These are phyloP conservation scores for Peterozyma xylosa DNA, from an alignment of 805 yeast genomes.

Conservation along the genomic window DNA sequence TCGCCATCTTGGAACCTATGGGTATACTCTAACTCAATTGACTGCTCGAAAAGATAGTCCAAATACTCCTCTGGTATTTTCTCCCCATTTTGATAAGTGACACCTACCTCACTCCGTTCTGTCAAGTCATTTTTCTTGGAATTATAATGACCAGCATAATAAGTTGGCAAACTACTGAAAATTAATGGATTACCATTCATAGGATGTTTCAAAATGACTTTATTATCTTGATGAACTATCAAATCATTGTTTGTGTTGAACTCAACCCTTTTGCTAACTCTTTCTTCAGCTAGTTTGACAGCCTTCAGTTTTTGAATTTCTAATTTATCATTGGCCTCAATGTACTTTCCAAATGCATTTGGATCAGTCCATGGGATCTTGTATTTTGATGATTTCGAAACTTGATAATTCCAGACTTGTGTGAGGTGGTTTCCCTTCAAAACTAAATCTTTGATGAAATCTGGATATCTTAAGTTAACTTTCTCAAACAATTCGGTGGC, in stretches of 20 bases:
- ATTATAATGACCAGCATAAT: conserved; percentile 7
- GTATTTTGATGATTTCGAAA: too few relatives aligned
- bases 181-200: conserved; percentile 11
- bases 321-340: too few relatives aligned
- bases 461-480: conserved; percentile 15
- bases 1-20: conserved; percentile 17
- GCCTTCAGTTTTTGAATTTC: too few relatives aligned
- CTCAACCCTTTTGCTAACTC: too few relatives aligned
- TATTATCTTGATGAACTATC: conserved; percentile 9
- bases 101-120: background rate
- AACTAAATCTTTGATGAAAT: conserved; percentile 12
- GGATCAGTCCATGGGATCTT: too few relatives aligned
- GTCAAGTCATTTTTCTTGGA: conserved; percentile 1
- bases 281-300: too few relatives aligned
- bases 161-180: conserved; percentile 17
- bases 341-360: too few relatives aligned
- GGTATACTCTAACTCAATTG: conserved; percentile 14
- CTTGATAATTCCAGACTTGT: too few relatives aligned
- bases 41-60: conserved; percentile 14
- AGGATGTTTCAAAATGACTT: conserved; percentile 1
- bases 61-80: conserved; percentile 15
- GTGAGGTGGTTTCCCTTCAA: conserved; percentile 7
- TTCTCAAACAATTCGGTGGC: conserved; percentile 16
- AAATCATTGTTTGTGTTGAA: too few relatives aligned
- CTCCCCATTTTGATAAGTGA: conserved; percentile 16